These are phyloP conservation scores for Dothistroma septosporum DNA, from an alignment of 2,329 filamentous ascomycete species.

Conservation along the genomic window DNA sequence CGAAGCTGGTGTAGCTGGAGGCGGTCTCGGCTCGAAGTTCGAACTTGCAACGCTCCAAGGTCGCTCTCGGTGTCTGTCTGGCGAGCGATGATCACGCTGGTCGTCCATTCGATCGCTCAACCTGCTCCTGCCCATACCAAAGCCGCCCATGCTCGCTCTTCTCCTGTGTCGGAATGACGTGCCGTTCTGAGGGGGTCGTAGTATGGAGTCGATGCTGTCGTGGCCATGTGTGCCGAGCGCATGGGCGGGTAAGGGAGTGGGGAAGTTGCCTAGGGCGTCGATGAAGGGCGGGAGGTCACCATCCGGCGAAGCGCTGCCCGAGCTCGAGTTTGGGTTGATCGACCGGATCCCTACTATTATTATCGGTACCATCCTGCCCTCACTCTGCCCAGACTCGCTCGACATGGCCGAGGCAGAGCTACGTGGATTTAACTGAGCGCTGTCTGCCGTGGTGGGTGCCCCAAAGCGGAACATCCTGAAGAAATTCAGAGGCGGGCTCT, in stretches of 20 bases:
- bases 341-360: conserved; percentile 67
- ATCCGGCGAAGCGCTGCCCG: conserved; percentile 35
- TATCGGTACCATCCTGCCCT: conserved; percentile 61
- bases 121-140: conserved; percentile 35
- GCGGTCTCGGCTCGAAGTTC: conserved; percentile 51
- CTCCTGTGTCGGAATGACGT: conserved; percentile 53
- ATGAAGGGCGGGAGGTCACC: conserved; percentile 50
- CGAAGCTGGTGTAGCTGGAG: conserved; percentile 61
- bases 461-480: conserved; percentile 66
- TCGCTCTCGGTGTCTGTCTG: conserved; percentile 39
- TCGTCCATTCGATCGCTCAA: conserved; percentile 42
- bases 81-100: conserved; percentile 50
- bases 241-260: conserved; percentile 35
- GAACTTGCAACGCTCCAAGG: conserved; percentile 36
- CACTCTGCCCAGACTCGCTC: conserved; percentile 39
- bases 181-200: conserved; percentile 53
- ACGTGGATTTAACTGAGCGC: conserved; percentile 21
- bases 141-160: conserved; percentile 52
- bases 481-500: conserved; percentile 58
- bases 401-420: conserved; percentile 17
- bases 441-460: conserved; percentile 41
- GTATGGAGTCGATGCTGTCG: conserved; percentile 47
- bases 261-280: conserved; percentile 49
- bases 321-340: conserved; percentile 52
- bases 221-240: conserved; percentile 37